A percentile compares a stretch with the other conserved stretches of the same genome.
phyloP scores from a whole-genome alignment of 2,329 filamentous ascomycete genomes.

The Xylariaceae sp. region DNA sequence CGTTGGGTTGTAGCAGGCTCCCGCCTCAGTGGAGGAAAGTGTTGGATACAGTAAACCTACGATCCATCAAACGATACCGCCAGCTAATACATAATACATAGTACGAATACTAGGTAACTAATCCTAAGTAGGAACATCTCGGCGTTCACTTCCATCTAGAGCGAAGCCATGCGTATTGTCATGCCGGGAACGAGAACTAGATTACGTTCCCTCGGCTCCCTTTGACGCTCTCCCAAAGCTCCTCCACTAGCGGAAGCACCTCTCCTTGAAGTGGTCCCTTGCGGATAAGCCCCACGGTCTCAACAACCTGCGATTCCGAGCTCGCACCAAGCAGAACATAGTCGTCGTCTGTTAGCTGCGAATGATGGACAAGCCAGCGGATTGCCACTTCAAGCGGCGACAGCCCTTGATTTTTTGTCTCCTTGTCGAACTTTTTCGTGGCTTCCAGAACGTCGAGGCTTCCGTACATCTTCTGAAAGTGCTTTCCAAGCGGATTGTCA shows the following conservation, averaged over 20 bases:
- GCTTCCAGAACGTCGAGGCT: constrained; percentile 29
- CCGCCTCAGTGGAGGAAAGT: too few species aligned
- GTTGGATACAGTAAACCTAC: too few species aligned
- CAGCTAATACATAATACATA: too few species aligned
- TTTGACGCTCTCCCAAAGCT: constrained; percentile 26
- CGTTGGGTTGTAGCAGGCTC: too few species aligned
- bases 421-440: constrained; percentile 32
- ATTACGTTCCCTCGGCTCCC: constrained; percentile 18
- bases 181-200: background rate
- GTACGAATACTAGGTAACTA: too few species aligned
- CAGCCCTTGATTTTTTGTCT: constrained; percentile 25
- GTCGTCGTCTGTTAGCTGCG: constrained; percentile 27
- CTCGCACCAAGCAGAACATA: constrained; percentile 37
- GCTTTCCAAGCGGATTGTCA: constrained; percentile 19
- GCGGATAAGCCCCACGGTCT: constrained; percentile 29
- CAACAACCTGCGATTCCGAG: constrained; percentile 30
- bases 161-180: too few species aligned
- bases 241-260: constrained; percentile 20
- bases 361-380: constrained; percentile 36
- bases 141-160: too few species aligned
- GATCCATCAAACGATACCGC: too few species aligned
- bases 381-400: constrained; percentile 34
- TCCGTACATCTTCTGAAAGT: constrained; percentile 30
- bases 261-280: constrained; percentile 34
- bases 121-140: too few species aligned